Percentiles rank a stretch among this genome's conserved stretches.
These are phyloP conservation scores for Fusarium agapanthi DNA, from an alignment of 2,329 filamentous ascomycete genomes.

Conservation along the genomic window DNA sequence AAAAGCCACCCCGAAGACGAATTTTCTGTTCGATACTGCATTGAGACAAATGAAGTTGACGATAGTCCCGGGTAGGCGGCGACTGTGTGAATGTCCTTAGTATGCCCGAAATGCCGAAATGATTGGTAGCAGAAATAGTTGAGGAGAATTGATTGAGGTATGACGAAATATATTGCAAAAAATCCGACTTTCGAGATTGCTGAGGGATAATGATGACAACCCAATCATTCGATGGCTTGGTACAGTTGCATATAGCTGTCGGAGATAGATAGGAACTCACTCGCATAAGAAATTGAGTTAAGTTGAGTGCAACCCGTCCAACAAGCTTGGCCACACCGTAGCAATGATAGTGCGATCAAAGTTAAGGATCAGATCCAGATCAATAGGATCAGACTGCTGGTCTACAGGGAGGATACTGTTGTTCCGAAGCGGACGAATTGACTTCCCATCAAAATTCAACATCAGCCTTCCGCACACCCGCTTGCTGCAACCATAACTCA, in stretches of 20 bases:
- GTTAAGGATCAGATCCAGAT: constrained; percentile 11
- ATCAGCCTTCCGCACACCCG: constrained; percentile 41
- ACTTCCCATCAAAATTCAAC: constrained; percentile 38
- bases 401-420: constrained; percentile 24
- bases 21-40: constrained; percentile 4
- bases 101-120: not conserved
- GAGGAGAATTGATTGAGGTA: constrained; percentile 2
- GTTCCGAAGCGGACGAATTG: constrained; percentile 33
- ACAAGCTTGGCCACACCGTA: constrained; percentile 24
- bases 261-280: constrained; percentile 22
- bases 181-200: constrained; percentile 5
- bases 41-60: not conserved
- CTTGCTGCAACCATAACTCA: constrained; percentile 37
- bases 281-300: constrained; percentile 10
- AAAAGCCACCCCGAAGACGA: constrained; percentile 15
- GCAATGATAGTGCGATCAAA: constrained; percentile 26
- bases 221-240: constrained; percentile 14
- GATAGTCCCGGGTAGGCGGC: constrained; percentile 14
- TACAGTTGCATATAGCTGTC: not conserved
- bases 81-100: not conserved
- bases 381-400: constrained; percentile 4
- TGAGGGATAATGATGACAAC: constrained; percentile 18
- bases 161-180: constrained; percentile 15
- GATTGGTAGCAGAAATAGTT: constrained; percentile 4
- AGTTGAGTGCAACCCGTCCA: constrained; percentile 34